A percentile compares a stretch with the other conserved stretches of the same genome.
These are phyloP conservation scores for Aspergillus persii DNA, from an alignment of 2,329 filamentous ascomycete genomes.

Conservation along the genomic window DNA sequence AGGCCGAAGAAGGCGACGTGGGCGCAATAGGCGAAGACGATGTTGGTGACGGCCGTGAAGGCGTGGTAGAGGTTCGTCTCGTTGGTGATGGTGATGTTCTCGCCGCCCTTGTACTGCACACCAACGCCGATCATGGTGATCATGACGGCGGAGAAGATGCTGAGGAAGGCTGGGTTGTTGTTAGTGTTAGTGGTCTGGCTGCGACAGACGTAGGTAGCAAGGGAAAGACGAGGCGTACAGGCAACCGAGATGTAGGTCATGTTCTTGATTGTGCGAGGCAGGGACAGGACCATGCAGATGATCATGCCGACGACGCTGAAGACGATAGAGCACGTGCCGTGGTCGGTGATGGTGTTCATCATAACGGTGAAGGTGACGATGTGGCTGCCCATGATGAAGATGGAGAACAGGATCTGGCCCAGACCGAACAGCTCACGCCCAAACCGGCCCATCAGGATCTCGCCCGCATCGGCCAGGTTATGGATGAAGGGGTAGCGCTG, in stretches of 20 bases:
- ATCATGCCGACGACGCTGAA: conserved; percentile 60
- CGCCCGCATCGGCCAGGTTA: conserved; percentile 66
- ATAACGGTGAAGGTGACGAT: conserved; percentile 68
- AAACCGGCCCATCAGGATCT: conserved; percentile 58
- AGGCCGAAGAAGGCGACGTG: conserved; percentile 69
- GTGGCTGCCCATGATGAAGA: conserved; percentile 71
- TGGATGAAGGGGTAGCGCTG: conserved; percentile 58
- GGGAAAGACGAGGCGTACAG: conserved; percentile 38
- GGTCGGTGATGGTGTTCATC: conserved; percentile 62
- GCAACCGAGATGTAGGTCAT: conserved; percentile 60
- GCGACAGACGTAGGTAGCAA: too few species aligned
- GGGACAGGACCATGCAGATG: conserved; percentile 57
- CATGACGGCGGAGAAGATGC: conserved; percentile 63
- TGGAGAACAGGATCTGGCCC: conserved; percentile 62
- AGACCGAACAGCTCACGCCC: conserved; percentile 62
- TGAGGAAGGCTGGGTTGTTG: conserved; percentile 53
- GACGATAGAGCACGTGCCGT: conserved; percentile 62
- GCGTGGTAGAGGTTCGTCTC: conserved; percentile 51
- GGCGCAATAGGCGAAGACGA: conserved; percentile 68
- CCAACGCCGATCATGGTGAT: conserved; percentile 67
- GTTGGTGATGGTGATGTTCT: conserved; percentile 36
- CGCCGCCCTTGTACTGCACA: conserved; percentile 44
- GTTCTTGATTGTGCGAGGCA: conserved; percentile 62
- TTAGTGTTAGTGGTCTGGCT: not conserved
- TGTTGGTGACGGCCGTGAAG: conserved; percentile 65